phyloP scores from a whole-genome alignment of 352 stramenopile species.

The Phytophthora melonis region DNA sequence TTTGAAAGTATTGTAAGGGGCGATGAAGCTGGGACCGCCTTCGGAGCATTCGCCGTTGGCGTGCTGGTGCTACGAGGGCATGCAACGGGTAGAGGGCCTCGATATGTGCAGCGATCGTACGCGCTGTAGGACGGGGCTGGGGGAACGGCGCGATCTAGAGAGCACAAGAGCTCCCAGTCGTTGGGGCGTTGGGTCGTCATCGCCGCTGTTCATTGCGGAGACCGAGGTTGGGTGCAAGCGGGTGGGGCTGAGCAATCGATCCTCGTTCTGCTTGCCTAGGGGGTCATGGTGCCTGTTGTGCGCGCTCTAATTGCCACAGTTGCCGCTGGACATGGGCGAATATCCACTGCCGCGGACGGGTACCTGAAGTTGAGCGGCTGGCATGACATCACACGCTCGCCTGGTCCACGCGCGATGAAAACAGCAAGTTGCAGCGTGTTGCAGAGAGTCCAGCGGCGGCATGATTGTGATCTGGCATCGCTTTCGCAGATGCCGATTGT shows the following conservation, averaged over 20 bases:
- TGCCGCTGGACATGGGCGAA: not conserved
- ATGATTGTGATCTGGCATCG: constrained; percentile 28
- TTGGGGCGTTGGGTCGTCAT: constrained; percentile 6
- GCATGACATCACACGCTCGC: constrained; percentile 42
- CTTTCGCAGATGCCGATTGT: constrained; percentile 31
- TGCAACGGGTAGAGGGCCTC: not conserved
- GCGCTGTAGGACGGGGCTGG: constrained; percentile 19
- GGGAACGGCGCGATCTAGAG: constrained; percentile 26
- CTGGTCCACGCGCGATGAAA: constrained; percentile 26
- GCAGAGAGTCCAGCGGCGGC: constrained; percentile 8
- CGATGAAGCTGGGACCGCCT: not conserved
- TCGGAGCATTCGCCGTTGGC: not conserved
- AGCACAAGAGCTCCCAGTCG: constrained; percentile 5
- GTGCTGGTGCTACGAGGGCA: not conserved
- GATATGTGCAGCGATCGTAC: constrained; percentile 21
- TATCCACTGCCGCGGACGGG: constrained; percentile 6
- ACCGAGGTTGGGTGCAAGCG: not conserved
- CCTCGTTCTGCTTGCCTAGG: not conserved
- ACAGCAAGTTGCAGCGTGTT: constrained; percentile 7
- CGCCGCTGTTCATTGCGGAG: constrained; percentile 4
- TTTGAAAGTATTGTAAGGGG: not conserved
- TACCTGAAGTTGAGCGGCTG: constrained; percentile 30
- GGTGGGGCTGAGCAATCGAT: constrained; percentile 4
- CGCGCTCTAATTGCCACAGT: not conserved
- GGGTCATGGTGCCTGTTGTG: not conserved